These are phyloP conservation scores for Nasturtium officinale DNA, from an alignment of 345 rosid genomes.

Conservation along the genomic window DNA sequence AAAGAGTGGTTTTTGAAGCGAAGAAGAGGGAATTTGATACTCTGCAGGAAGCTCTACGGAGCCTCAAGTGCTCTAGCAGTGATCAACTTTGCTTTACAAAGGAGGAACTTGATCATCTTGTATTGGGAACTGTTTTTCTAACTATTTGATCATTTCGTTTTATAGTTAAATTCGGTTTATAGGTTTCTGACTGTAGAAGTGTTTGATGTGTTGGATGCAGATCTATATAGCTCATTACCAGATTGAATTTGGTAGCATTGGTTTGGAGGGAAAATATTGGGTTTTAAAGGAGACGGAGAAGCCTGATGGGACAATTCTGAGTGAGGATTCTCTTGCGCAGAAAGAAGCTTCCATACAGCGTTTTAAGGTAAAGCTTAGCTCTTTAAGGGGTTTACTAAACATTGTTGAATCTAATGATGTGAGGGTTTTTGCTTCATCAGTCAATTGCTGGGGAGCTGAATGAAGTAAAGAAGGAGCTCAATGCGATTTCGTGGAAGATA, in stretches of 20 bases:
- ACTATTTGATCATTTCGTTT: not conserved
- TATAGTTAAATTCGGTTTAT: not conserved
- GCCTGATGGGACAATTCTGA: constrained; percentile 65
- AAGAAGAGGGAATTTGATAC: constrained; percentile 75
- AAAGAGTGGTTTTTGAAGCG: constrained; percentile 50
- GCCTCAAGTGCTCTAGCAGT: constrained; percentile 50
- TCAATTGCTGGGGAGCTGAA: constrained; percentile 72
- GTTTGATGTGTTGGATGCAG: constrained; percentile 51
- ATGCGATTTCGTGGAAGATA: constrained; percentile 56
- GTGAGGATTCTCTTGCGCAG: constrained; percentile 70
- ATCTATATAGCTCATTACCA: constrained; percentile 65
- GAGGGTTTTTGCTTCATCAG: constrained; percentile 30
- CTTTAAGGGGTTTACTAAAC: not conserved
- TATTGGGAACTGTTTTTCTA: constrained; percentile 40
- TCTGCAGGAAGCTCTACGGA: constrained; percentile 71
- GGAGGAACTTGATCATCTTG: constrained; percentile 79
- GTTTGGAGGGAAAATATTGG: constrained; percentile 82
- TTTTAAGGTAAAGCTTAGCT: constrained; percentile 63
- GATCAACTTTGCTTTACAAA: constrained; percentile 65
- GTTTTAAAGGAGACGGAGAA: constrained; percentile 66
- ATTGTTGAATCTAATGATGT: constrained; percentile 29
- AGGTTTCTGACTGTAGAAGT: constrained; percentile 8
- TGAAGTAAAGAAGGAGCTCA: constrained; percentile 80
- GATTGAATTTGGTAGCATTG: constrained; percentile 78
- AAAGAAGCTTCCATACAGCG: constrained; percentile 70